These are phyloP conservation scores for Coemansia sp. DNA, from an alignment of 192 early-diverging fungal species.

Conservation along the genomic window DNA sequence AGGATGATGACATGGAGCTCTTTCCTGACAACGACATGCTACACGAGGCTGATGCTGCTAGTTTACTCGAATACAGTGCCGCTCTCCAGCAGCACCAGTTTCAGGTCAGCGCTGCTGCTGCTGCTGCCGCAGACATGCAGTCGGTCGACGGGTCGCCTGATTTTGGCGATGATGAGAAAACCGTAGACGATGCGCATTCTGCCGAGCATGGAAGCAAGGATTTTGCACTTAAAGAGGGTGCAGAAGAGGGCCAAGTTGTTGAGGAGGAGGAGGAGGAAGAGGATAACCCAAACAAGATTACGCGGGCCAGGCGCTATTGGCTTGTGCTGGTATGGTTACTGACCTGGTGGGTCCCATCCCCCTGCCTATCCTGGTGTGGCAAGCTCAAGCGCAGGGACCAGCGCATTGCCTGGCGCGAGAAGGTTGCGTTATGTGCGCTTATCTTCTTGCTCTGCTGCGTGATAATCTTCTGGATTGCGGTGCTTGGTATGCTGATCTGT, in stretches of 20 bases:
- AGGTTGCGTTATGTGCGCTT: constrained; percentile 84
- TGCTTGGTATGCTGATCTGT: constrained; percentile 70
- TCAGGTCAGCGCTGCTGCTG: constrained; percentile 15
- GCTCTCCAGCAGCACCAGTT: constrained; percentile 45
- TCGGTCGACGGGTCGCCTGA: constrained; percentile 13
- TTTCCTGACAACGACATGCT: constrained; percentile 37
- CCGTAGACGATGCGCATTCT: constrained; percentile 33
- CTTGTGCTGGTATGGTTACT: constrained; percentile 73
- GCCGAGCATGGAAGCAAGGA: constrained; percentile 31
- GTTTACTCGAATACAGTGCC: constrained; percentile 45
- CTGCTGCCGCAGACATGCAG: constrained; percentile 11
- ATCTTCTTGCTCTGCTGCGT: constrained; percentile 72
- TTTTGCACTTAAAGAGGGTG: constrained; percentile 44
- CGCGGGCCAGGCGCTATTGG: constrained; percentile 66
- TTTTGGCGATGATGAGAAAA: constrained; percentile 45
- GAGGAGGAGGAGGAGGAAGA: constrained; percentile 52
- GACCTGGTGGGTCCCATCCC: constrained; percentile 77
- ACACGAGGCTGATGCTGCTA: constrained; percentile 45
- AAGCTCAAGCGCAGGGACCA: constrained; percentile 74
- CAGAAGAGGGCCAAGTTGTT: constrained; percentile 19
- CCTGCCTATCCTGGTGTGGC: constrained; percentile 66
- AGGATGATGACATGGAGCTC: constrained; percentile 43
- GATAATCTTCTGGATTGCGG: constrained; percentile 83
- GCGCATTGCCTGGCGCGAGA: constrained; percentile 95
- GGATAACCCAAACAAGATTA: constrained; percentile 50